Evolutionary conservation across 345 rosid species (phyloP), one percentile per base, ranked within the genome.

Genomic region (Eucalyptus tenuipes): DNA sequence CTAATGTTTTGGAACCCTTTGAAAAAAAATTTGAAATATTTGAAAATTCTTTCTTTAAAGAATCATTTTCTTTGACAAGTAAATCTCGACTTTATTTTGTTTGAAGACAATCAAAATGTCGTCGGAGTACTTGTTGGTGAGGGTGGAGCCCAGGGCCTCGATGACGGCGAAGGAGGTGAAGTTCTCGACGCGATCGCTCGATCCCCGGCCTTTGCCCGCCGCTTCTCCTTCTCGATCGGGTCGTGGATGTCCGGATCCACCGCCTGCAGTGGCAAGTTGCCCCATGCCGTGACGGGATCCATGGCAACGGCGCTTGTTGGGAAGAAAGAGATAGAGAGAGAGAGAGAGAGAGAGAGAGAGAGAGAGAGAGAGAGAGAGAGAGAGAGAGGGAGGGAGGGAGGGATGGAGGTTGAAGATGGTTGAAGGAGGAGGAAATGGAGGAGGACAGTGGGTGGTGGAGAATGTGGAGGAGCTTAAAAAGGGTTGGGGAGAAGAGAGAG

Each of bases 101-200:
- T 49, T 49, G 8, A 15, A 49, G 53, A 16, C n/a, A n/a, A n/a
- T n/a, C n/a, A n/a, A n/a, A n/a, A n/a, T n/a, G n/a, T n/a, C n/a
- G n/a, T 98, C 99, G 14, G 99, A 98, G 95, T 98, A 98, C 91
- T 98, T 97, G 93, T 98, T 98, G 87, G 99, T 98, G 68, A 98
- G 96, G 44, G 99, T 96, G 89, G 98, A 95, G 90, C 99, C 99
- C 52, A 98, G 96, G 88, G 99, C 99, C 88, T 98, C 98, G 86
- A 98, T 98, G 86, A 98, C 99, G 71, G 99, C 99, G 92, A 95
- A 94, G 91, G 99, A 98, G 45, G 98, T 98, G 96, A 96, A 97
- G 92, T 96, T 98, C 92, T 96, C 88, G 99, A 96, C 49, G 98
- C 99, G 66, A 95, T 98, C 31, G 99, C 91, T 96, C 98, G 96